Percentiles rank a stretch among this genome's conserved stretches.
phyloP scores from a whole-genome alignment of 2,329 filamentous ascomycete genomes.

The Sporothrix mexicana region DNA sequence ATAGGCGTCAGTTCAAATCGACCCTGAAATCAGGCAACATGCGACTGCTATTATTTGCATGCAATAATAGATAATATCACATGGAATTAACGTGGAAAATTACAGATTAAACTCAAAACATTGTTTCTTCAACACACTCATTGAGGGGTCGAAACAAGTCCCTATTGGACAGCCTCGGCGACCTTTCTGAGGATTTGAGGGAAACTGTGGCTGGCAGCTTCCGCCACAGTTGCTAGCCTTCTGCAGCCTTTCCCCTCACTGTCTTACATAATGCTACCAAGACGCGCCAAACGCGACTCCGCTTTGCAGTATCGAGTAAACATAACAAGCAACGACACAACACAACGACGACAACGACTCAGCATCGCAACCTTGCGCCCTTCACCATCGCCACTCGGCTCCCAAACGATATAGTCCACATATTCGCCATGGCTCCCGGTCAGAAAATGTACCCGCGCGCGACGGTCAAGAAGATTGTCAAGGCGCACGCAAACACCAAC shows the following conservation, averaged over 20 bases:
- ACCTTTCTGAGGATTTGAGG: too few relatives aligned
- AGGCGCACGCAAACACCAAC: constrained; percentile 81
- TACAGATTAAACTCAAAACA: background rate
- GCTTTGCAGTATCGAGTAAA: constrained; percentile 8
- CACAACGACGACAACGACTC: background rate
- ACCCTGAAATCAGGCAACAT: background rate
- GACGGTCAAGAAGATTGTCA: constrained; percentile 87
- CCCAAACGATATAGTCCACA: background rate
- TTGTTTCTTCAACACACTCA: background rate
- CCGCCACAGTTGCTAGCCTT: constrained; percentile 20
- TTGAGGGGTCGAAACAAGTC: background rate
- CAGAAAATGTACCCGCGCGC: constrained; percentile 83
- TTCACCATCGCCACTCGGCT: background rate
- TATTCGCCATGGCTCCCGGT: constrained; percentile 60
- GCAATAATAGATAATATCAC: background rate
- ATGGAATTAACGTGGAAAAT: background rate
- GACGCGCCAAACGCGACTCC: constrained; percentile 30
- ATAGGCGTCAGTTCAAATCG: background rate
- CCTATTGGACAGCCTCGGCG: background rate
- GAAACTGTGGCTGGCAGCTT: constrained; percentile 20
- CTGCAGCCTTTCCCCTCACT: background rate
- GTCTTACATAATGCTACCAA: constrained; percentile 27
- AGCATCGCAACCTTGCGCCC: background rate
- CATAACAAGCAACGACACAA: background rate
- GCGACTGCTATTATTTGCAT: background rate